Conservation (phyloP, 768 basidiomycete genomes). For the Bullera alba region DNA sequence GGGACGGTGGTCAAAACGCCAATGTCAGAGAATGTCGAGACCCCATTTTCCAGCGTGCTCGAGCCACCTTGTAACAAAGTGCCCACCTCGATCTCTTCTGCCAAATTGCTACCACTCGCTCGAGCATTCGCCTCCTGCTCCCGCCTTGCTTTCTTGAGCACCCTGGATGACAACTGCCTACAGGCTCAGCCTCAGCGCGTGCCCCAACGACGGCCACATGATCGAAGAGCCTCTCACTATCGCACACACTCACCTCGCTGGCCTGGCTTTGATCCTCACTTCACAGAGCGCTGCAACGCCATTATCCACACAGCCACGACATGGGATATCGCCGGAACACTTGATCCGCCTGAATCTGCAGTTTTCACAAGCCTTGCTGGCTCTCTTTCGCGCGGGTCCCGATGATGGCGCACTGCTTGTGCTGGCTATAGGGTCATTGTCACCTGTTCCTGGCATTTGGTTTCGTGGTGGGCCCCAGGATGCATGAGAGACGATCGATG, state of each 20-base stretch:
- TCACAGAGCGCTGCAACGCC: background rate
- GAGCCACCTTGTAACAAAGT: conserved; percentile 1
- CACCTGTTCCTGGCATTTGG: too few relatives aligned
- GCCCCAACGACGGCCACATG: background rate
- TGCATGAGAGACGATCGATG: too few relatives aligned
- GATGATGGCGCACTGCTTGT: too few relatives aligned
- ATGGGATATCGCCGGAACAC: conserved; percentile 12
- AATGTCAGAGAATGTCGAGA: too few relatives aligned
- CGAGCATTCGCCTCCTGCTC: too few relatives aligned
- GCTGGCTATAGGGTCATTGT: too few relatives aligned
- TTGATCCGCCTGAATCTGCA: conserved; percentile 10
- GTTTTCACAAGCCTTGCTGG: conserved; percentile 11
- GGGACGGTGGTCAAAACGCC: too few relatives aligned
- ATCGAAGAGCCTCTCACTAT: too few relatives aligned
- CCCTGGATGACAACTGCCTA: background rate
- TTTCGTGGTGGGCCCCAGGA: too few relatives aligned
- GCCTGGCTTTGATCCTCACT: conserved; percentile 8
- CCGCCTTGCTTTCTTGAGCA: too few relatives aligned
- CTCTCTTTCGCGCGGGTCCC: conserved; percentile 2
- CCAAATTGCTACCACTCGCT: too few relatives aligned
- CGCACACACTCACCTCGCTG: conserved; percentile 1
- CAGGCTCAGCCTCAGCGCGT: background rate
- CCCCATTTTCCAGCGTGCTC: too few relatives aligned
- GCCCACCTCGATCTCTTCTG: background rate
- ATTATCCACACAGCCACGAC: conserved; percentile 2